A percentile compares a stretch with the other conserved stretches of the same genome.
phyloP scores from a whole-genome alignment of 306 rosid genomes.

The Acacia confusa region DNA sequence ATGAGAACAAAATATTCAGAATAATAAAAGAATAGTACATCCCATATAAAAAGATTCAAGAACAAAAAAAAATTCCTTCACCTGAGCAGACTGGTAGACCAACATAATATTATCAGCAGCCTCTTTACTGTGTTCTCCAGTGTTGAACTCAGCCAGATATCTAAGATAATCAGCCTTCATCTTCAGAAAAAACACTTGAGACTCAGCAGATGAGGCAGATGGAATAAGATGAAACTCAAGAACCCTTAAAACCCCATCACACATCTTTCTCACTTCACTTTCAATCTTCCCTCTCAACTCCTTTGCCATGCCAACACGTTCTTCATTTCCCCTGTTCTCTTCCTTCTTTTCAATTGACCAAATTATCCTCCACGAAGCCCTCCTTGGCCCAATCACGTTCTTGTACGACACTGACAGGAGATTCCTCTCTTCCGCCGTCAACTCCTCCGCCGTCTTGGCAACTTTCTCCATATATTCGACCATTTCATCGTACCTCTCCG shows the following conservation, averaged over 20 bases:
- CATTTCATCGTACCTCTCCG: slow-evolving; percentile 95
- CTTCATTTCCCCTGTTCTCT: slow-evolving; percentile 91
- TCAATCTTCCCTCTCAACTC: slow-evolving; percentile 87
- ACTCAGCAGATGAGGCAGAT: slow-evolving; percentile 74
- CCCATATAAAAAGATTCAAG: no score
- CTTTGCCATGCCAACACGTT: slow-evolving; percentile 68
- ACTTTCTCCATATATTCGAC: slow-evolving; percentile 97
- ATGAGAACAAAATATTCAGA: no score
- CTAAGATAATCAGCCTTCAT: slow-evolving; percentile 97
- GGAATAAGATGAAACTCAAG: slow-evolving; percentile 88
- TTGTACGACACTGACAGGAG: slow-evolving; percentile 95
- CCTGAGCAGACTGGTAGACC: slow-evolving; percentile 98
- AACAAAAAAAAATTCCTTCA: neutral
- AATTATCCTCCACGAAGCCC: slow-evolving; percentile 97
- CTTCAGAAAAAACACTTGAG: slow-evolving; percentile 85
- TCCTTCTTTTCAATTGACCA: slow-evolving; percentile 98
- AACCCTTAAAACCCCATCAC: slow-evolving; percentile 84
- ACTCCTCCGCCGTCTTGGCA: slow-evolving; percentile 83
- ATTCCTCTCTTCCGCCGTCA: slow-evolving; percentile 86
- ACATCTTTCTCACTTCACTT: slow-evolving; percentile 85
- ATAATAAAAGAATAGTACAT: no score
- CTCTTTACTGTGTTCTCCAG: slow-evolving; percentile 80
- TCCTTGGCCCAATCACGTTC: slow-evolving; percentile 93
- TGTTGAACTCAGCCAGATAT: slow-evolving; percentile 91
- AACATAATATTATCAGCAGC: slow-evolving; percentile 89